These are phyloP conservation scores for Torrubiellomyces zombiae DNA, from an alignment of 2,329 filamentous ascomycete species.

Conservation along the genomic window DNA sequence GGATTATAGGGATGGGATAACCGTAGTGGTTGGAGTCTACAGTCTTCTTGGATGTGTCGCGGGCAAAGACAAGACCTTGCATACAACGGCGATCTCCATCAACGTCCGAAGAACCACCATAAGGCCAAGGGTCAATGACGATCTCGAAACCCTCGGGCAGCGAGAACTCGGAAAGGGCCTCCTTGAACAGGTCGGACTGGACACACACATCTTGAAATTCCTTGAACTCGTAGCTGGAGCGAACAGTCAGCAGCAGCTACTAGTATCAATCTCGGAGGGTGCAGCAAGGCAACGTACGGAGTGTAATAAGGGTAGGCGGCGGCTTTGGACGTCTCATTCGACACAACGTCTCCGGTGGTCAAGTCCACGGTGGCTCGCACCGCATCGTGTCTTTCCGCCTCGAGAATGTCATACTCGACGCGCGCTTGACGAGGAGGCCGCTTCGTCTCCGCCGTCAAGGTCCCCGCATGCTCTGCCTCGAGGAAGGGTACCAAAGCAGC, in stretches of 20 bases:
- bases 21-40: constrained; percentile 45
- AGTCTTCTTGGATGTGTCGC: constrained; percentile 23
- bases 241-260: not conserved
- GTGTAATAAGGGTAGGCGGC: constrained; percentile 20
- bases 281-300: constrained; percentile 1
- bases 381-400: constrained; percentile 14
- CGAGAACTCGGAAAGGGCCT: constrained; percentile 28
- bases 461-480: constrained; percentile 41
- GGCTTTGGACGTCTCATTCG: constrained; percentile 8
- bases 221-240: constrained; percentile 20
- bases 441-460: constrained; percentile 22
- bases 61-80: constrained; percentile 33
- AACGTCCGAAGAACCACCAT: constrained; percentile 28
- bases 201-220: constrained; percentile 22
- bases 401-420: constrained; percentile 27
- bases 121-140: constrained; percentile 49
- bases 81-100: constrained; percentile 26
- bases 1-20: constrained; percentile 42
- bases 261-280: too few relatives aligned
- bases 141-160: constrained; percentile 26
- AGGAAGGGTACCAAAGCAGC: constrained; percentile 40
- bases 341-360: constrained; percentile 13
- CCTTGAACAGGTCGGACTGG: constrained; percentile 26
- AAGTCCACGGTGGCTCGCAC: constrained; percentile 23
- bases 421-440: constrained; percentile 28